Conservation (phyloP, 352 stramenopile genomes). For the Globisporangium abappressorium region DNA sequence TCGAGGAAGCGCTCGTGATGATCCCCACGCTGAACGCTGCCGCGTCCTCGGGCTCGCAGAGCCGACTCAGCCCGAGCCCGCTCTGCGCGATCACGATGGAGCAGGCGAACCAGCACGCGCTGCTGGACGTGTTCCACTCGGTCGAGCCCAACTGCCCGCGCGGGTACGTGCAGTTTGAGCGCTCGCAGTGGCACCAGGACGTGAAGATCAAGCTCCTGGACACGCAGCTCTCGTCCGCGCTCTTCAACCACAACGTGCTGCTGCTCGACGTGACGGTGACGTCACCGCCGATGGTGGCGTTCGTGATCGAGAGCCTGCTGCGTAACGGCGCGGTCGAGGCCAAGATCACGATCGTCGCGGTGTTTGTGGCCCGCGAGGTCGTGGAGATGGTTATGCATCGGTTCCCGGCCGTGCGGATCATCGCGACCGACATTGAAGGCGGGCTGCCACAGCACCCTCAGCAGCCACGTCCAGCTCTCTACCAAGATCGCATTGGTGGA, state of each 20-base stretch:
- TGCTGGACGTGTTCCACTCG: slow-evolving; percentile 27
- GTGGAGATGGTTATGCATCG: slow-evolving; percentile 13
- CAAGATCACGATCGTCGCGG: slow-evolving; percentile 16
- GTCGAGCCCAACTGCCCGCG: slow-evolving; percentile 29
- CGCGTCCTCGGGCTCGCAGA: not conserved
- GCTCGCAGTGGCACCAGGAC: slow-evolving; percentile 18
- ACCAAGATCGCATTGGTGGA: slow-evolving; percentile 9
- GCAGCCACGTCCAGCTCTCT: not conserved
- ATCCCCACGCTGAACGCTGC: slow-evolving; percentile 14
- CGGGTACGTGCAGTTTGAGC: slow-evolving; percentile 22
- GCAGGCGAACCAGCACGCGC: slow-evolving; percentile 12
- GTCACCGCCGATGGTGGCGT: slow-evolving; percentile 12
- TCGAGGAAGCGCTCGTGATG: slow-evolving; percentile 35
- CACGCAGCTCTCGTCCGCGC: slow-evolving; percentile 16
- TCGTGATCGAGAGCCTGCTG: slow-evolving; percentile 16
- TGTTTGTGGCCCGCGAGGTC: slow-evolving; percentile 14
- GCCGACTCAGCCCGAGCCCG: slow-evolving; percentile 1
- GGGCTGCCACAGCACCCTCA: not conserved
- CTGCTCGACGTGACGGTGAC: slow-evolving; percentile 16
- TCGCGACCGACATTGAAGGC: slow-evolving; percentile 15
- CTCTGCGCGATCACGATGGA: slow-evolving; percentile 14
- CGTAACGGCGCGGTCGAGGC: slow-evolving; percentile 15
- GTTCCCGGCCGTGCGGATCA: slow-evolving; percentile 13
- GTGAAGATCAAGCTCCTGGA: slow-evolving; percentile 19
- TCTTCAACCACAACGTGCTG: slow-evolving; percentile 16